These are phyloP conservation scores for Akanthomyces dipterigenus DNA, from an alignment of 2,329 filamentous ascomycete genomes.

Conservation along the genomic window DNA sequence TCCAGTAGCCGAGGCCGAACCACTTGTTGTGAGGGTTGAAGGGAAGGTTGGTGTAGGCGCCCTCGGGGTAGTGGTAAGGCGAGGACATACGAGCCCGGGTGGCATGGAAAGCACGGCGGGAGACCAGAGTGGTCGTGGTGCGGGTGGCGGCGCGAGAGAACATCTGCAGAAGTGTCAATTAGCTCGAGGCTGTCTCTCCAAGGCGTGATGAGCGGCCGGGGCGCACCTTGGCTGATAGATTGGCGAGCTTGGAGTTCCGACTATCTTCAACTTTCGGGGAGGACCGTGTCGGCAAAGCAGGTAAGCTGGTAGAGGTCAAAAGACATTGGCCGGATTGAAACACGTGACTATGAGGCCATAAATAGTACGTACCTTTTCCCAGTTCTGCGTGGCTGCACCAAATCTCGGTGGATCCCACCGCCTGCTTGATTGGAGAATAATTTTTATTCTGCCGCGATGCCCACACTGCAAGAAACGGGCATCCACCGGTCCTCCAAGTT, in stretches of 20 bases:
- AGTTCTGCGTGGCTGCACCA: background rate
- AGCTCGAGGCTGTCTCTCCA: constrained; percentile 18
- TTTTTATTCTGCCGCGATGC: constrained; percentile 11
- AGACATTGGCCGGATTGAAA: constrained; percentile 1
- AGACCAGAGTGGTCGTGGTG: constrained; percentile 61
- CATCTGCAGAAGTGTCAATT: constrained; percentile 59
- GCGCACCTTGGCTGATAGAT: constrained; percentile 12
- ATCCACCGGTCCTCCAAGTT: background rate
- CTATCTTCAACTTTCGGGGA: constrained; percentile 6
- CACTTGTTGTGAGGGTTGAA: constrained; percentile 91
- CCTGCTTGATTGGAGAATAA: constrained; percentile 5
- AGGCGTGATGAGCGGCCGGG: background rate
- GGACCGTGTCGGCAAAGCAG: constrained; percentile 9
- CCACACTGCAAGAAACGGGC: background rate
- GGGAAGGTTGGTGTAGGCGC: constrained; percentile 87
- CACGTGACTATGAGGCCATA: constrained; percentile 10
- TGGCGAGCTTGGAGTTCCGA: constrained; percentile 6
- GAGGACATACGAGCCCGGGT: constrained; percentile 79
- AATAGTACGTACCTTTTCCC: constrained; percentile 5
- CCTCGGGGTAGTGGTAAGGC: constrained; percentile 98
- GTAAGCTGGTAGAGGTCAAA: constrained; percentile 9
- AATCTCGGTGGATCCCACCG: constrained; percentile 6
- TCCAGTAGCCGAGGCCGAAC: constrained; percentile 80
- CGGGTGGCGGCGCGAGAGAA: constrained; percentile 64
- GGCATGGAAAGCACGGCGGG: constrained; percentile 90